phyloP scores from a whole-genome alignment of 768 basidiomycete species.

The Suillus hirtellus region DNA sequence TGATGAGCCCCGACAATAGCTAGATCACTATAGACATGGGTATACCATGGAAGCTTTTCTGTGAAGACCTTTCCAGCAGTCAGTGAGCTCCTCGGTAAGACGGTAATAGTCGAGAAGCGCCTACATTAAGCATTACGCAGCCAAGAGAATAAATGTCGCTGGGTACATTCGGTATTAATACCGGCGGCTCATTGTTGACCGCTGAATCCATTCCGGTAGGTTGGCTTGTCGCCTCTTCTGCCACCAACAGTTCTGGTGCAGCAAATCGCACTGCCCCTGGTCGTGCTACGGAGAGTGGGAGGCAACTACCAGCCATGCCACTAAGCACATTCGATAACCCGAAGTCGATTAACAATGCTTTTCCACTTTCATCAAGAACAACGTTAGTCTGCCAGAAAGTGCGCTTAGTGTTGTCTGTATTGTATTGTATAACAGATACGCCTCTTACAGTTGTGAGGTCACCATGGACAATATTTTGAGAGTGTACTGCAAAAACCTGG shows the following conservation, averaged over 20 bases:
- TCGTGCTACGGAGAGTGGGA: background rate
- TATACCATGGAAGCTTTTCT: background rate
- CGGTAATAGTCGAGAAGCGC: conserved; percentile 28
- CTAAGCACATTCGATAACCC: conserved; percentile 41
- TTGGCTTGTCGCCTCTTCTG: background rate
- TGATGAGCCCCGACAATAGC: background rate
- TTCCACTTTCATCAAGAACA: conserved; percentile 40
- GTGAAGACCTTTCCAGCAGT: background rate
- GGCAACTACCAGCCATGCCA: conserved; percentile 30
- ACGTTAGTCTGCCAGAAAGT: conserved; percentile 2
- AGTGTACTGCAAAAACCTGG: conserved; percentile 4
- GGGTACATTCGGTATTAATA: background rate
- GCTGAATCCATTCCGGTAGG: background rate
- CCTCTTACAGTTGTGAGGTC: conserved; percentile 11
- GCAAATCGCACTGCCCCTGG: conserved; percentile 43
- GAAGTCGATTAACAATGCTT: conserved; percentile 43
- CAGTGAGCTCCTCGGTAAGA: background rate
- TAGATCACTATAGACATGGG: background rate
- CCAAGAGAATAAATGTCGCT: conserved; percentile 48
- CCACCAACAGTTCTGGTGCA: conserved; percentile 37
- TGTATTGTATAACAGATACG: background rate
- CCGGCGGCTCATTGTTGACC: background rate
- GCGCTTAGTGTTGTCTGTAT: background rate
- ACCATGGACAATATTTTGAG: conserved; percentile 2
- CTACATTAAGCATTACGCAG: conserved; percentile 31